A percentile compares a stretch with the other conserved stretches of the same genome.
phyloP scores from a whole-genome alignment of 345 rosid species.

The Euphorbia lathyris region DNA sequence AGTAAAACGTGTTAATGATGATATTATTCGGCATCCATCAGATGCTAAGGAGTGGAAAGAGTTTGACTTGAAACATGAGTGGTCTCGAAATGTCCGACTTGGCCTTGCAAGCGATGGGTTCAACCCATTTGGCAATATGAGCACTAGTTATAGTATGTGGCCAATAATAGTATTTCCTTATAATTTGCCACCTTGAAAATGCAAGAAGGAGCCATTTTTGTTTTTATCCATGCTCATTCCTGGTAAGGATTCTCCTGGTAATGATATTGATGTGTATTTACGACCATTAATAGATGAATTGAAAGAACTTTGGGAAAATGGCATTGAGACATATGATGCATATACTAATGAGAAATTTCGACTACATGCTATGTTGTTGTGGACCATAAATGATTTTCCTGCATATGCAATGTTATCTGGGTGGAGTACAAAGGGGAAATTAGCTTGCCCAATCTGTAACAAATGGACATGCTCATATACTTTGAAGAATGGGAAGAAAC shows the following conservation, averaged over 20 bases:
- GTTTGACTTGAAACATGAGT: neutral
- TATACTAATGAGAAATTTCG: neutral
- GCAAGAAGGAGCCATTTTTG: neutral
- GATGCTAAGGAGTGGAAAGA: too few relatives aligned
- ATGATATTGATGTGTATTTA: neutral
- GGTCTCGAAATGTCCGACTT: neutral
- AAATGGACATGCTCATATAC: neutral
- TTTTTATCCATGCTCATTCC: neutral
- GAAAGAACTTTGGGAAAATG: neutral
- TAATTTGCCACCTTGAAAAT: neutral
- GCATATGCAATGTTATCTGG: slow-evolving; percentile 1
- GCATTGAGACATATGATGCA: neutral
- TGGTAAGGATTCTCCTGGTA: neutral
- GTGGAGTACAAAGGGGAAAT: neutral
- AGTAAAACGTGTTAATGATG: too few relatives aligned
- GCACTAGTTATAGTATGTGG: slow-evolving; percentile 1
- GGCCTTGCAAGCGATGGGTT: neutral
- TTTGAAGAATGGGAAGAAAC: neutral
- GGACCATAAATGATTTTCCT: neutral
- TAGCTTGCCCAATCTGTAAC: neutral
- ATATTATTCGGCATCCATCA: too few relatives aligned
- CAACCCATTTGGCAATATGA: neutral
- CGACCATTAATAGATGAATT: neutral
- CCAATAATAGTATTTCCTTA: neutral
- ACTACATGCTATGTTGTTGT: neutral